Evolutionary conservation across 352 stramenopile species (phyloP).

Genomic region (Globisporangium viniferum): DNA sequence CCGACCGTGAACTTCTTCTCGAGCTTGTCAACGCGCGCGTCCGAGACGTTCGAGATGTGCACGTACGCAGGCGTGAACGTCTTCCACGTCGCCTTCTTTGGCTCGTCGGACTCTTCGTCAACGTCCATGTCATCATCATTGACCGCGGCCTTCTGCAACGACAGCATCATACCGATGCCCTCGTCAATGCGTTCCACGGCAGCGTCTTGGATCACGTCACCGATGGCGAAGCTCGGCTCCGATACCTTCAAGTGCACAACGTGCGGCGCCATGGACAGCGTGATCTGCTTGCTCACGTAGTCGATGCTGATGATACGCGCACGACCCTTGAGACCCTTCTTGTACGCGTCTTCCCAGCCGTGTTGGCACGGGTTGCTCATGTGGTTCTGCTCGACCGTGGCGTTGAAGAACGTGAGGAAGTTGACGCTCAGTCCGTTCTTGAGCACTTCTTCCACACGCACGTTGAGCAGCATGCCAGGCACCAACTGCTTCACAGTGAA

Average conservation of each 20-base stretch:
- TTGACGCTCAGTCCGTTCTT: conserved; percentile 83
- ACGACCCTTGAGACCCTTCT: conserved; percentile 79
- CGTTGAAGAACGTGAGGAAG: conserved; percentile 88
- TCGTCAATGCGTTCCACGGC: conserved; percentile 80
- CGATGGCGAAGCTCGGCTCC: conserved; percentile 50
- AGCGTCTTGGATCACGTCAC: conserved; percentile 70
- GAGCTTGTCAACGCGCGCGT: conserved; percentile 84
- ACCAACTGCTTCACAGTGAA: conserved; percentile 88
- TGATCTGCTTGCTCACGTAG: conserved; percentile 64
- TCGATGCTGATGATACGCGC: conserved; percentile 86
- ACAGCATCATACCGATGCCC: conserved; percentile 86
- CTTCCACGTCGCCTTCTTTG: conserved; percentile 70
- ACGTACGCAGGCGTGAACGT: conserved; percentile 80
- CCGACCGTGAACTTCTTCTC: conserved; percentile 83
- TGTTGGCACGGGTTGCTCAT: conserved; percentile 80
- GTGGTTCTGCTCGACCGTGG: conserved; percentile 88
- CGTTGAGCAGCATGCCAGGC: conserved; percentile 92
- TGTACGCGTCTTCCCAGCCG: conserved; percentile 74
- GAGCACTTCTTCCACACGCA: conserved; percentile 89
- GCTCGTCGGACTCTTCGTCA: conserved; percentile 26
- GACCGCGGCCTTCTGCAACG: conserved; percentile 37
- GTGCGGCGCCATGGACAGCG: conserved; percentile 85
- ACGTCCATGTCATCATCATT: conserved; percentile 53
- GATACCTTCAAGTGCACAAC: conserved; percentile 76
- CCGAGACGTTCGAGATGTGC: conserved; percentile 85